Evolutionary conservation across 2,329 filamentous ascomycete species (phyloP), one percentile per base, ranked within the genome.

Genomic region (Xylariaceae sp.): DNA sequence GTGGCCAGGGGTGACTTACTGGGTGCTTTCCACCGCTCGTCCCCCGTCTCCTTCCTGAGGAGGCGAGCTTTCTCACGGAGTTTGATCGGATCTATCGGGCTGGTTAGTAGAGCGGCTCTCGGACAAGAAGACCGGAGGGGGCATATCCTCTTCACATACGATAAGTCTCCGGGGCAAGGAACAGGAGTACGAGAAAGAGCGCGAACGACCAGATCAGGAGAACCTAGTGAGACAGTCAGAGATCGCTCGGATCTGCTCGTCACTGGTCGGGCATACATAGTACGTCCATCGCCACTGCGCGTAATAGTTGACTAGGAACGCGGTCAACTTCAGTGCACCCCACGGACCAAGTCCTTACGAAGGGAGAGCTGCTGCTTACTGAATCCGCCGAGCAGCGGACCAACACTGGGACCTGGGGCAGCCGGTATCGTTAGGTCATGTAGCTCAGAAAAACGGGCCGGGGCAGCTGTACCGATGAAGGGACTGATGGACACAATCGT

Each of bases 131-230:
- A n/a, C n/a, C n/a, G n/a, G n/a, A n/a, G n/a, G n/a, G n/a, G n/a
- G n/a, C n/a, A n/a, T 27, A 27, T 12, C 9, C 5, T 11, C 3
- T 32, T 24, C n/a, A 65, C 69, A 55, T 51, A 75, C 71, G 85
- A 59, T 92, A 95, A 1, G 88, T 96, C 66, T 96, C 88, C 4
- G 88, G 89, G 3, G 95, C 87, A 30, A 88, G 69, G 23, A 87
- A 57, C 23, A 81, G 57, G 36, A 95, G 81, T 43, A 78, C 65
- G 9, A 71, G 57, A 34, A 87, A 70, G 53, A 88, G 63, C 6
- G 69, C 62, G n/a, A 71, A 76, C 2, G 80, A 73, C 88, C 87
- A 94, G 35, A 95, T 94, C 35, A 94, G 64, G 43, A 94, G 68
- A 3, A 88, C 51, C 56, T 59, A 28, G 34, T 16, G 13, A 26